Base-by-base conservation (phyloP, 179 eudicot species). In the Actinidia chinensis region DNA sequence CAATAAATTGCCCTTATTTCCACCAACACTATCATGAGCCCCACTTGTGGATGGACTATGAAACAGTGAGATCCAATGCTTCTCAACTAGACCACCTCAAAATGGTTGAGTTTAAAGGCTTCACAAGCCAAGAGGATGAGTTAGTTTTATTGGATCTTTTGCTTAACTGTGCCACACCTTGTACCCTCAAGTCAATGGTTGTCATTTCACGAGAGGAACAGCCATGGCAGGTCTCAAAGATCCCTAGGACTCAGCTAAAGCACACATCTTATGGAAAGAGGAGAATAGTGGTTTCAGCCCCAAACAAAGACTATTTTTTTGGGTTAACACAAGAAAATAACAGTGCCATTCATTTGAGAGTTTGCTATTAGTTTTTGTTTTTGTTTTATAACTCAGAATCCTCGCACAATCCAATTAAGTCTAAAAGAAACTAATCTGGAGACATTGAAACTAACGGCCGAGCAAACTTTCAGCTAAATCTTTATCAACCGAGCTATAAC, bases 11-110 rank as follows among this genome's bases (percentile, higher is more conserved):
- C 23, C 81, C 84, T 22, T 40, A 47, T n/a, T 64, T 73, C 60
- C 68, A 67, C 71, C 75, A 73, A 25, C 55, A 47, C 54, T 82
- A 81, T 78, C 82, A 80, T 5, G 78, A 80, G 73, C 84, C 81
- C 28, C 78, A 82, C 48, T 58, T 82, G 60, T 73, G 55, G 75
- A 13, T 67, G 75, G 78, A 82, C 67, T 52, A 48, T 22, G 51
- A 68, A 52, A 48, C 69, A 8, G 74, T 56, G 42, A 81, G 56
- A 48, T 36, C 51, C 1, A 36, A 65, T 15, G 74, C 69, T 73
- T 66, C 33, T 65, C 73, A 43, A 28, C 77, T 82, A 0, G 10
- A 67, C 4, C 75, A 82, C 56, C 48, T 82, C 25, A 77, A 66
- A 23, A 33, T 14, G 7, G 54, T 82, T 25, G 58, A 66, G 43